Percentiles rank a stretch among this genome's conserved stretches.
These are phyloP conservation scores for Sherardia arvensis DNA, from an alignment of 257 asterid species.

Conservation along the genomic window DNA sequence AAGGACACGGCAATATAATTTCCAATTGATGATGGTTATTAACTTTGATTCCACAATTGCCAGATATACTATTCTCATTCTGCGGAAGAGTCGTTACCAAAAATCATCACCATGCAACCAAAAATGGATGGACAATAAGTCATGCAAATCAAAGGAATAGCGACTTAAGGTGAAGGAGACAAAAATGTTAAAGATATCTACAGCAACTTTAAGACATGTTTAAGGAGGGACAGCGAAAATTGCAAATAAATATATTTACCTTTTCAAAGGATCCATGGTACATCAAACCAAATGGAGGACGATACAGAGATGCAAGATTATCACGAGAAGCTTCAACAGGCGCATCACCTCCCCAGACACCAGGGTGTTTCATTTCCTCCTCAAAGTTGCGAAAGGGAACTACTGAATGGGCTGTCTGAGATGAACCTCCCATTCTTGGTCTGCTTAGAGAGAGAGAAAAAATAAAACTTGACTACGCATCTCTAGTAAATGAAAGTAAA, in stretches of 20 bases:
- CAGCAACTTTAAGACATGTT: background rate
- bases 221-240: constrained; percentile 3
- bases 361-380: constrained; percentile 80
- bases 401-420: constrained; percentile 58
- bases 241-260: constrained; percentile 27
- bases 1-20: background rate
- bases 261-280: constrained; percentile 86
- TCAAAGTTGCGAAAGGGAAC: constrained; percentile 95
- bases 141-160: background rate
- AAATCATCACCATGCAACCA: background rate
- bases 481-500: background rate
- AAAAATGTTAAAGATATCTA: no score
- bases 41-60: background rate
- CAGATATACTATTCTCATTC: background rate
- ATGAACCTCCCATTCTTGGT: constrained; percentile 43
- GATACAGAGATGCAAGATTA: constrained; percentile 92
- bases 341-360: constrained; percentile 79
- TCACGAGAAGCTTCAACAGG: constrained; percentile 55
- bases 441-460: background rate
- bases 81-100: background rate
- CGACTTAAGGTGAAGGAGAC: background rate
- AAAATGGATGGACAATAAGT: background rate
- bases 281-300: constrained; percentile 92
- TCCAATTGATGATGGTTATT: background rate
- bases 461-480: constrained; percentile 1